Base-by-base conservation (phyloP, 2,329 filamentous ascomycete genomes). In the Fonsecaea multimorphosa region DNA sequence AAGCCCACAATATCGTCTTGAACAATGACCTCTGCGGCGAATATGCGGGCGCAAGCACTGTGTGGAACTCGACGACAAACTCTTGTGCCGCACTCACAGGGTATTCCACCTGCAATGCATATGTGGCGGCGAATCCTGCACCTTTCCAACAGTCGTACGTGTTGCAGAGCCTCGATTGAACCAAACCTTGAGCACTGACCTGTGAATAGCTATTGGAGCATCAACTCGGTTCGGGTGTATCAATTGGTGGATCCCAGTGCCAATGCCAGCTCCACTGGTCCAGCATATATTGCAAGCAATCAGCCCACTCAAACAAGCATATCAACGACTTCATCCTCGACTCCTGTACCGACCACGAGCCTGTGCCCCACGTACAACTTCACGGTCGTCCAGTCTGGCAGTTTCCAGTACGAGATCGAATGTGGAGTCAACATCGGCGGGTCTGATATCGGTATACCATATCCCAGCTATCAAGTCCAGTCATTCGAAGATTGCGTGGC, bases 21-120 rank as follows among this genome's bases (percentile, higher is more conserved):
- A 87, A 95, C 79, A 93, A 87, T 0, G 88, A 89, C 2, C 90
- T 94, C 74, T 96, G 92, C 77, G 92, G 92, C 12, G 85, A 89
- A 72, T 95, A 91, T 91, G 91, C 91, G 8, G 90, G 91, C 24
- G 75, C 80, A 54, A 85, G 87, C 12, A 62, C 32, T 40, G 69
- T 72, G 34, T 72, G 70, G 70, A 66, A 68, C 32, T 66, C 67
- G 14, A 61, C 58, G 22, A 64, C 51, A 22, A 68, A 61, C 14
- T 68, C 68, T 34, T 71, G 69, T 46, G 65, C 63, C 12, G 54
- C 60, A n/a, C 54, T 44, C 12, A 71, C 69, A 0, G 64, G 64
- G 3, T 67, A 68, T 32, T 59, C 63, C 6, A 65, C 65, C 7
- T 72, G 70, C 57, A 65, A 67, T 24, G 64, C 58, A 31, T 71